A percentile compares a stretch with the other conserved stretches of the same genome.
phyloP scores from a whole-genome alignment of 371 early-diverging fungal genomes.

The Paraphysoderma sedebokerense region DNA sequence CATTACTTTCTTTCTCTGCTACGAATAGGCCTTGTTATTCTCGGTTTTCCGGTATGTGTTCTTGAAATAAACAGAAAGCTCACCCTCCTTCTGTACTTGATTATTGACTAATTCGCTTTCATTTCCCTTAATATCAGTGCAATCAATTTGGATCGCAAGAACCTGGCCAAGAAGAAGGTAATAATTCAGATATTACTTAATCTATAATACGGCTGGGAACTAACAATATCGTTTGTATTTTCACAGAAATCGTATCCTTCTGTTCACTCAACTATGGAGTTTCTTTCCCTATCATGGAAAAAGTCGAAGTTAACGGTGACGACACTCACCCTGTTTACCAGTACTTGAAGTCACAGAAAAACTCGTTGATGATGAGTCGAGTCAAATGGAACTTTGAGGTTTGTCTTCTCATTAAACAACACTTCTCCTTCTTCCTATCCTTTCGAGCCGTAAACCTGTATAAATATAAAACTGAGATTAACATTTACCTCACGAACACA shows the following conservation, averaged over 20 bases:
- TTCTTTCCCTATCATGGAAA: conserved; percentile 42
- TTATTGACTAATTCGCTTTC: neutral
- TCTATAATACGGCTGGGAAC: neutral
- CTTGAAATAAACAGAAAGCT: neutral
- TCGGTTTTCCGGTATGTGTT: conserved; percentile 82
- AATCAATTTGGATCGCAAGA: conserved; percentile 75
- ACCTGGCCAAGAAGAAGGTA: conserved; percentile 21
- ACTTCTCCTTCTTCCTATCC: conserved; percentile 4
- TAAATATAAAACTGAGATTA: conserved; percentile 9
- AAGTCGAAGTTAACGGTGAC: conserved; percentile 11
- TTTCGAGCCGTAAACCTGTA: neutral
- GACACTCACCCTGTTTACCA: conserved; percentile 14
- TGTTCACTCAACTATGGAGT: conserved; percentile 50
- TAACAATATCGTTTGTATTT: conserved; percentile 9
- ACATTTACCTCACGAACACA: conserved; percentile 2
- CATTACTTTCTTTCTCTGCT: neutral
- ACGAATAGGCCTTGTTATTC: conserved; percentile 44
- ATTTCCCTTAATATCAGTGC: conserved; percentile 77
- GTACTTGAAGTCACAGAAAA: conserved; percentile 12
- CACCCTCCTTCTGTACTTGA: neutral
- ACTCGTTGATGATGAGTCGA: conserved; percentile 7
- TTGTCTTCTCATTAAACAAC: neutral
- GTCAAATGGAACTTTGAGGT: conserved; percentile 16
- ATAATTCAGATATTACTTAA: conserved; percentile 7
- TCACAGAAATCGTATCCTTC: neutral